phyloP scores from a whole-genome alignment of 1,139 yeast genomes.

The Suhomyces ambrosiae region DNA sequence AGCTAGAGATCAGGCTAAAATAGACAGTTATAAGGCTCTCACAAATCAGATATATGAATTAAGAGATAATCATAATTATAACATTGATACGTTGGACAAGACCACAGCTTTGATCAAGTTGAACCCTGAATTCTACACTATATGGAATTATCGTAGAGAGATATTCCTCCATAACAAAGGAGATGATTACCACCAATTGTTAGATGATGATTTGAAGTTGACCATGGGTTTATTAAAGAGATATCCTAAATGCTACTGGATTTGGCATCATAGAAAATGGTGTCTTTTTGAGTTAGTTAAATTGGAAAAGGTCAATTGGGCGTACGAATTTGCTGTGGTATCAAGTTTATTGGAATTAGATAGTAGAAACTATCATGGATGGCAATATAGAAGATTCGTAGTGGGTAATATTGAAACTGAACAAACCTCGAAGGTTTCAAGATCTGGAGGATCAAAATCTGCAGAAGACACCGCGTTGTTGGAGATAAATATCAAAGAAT shows the following conservation, averaged over 20 bases:
- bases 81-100: slow-evolving; percentile 46
- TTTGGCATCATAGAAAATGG: slow-evolving; percentile 95
- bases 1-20: slow-evolving; percentile 54
- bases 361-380: slow-evolving; percentile 87
- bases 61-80: slow-evolving; percentile 35
- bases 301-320: slow-evolving; percentile 57
- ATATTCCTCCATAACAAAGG: slow-evolving; percentile 40
- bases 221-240: slow-evolving; percentile 59
- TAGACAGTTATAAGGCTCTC: slow-evolving; percentile 53
- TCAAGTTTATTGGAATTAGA: slow-evolving; percentile 70
- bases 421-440: slow-evolving; percentile 1
- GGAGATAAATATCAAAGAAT: slow-evolving; percentile 52
- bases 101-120: slow-evolving; percentile 55
- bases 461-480: slow-evolving; percentile 17
- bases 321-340: slow-evolving; percentile 66
- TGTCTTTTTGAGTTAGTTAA: slow-evolving; percentile 58
- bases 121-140: slow-evolving; percentile 87
- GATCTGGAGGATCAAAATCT: neutral
- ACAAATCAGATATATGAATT: slow-evolving; percentile 43
- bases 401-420: slow-evolving; percentile 52
- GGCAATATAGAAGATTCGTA: slow-evolving; percentile 88
- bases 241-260: slow-evolving; percentile 92
- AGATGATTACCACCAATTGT: slow-evolving; percentile 24
- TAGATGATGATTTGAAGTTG: slow-evolving; percentile 64
- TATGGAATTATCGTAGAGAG: slow-evolving; percentile 89